Base-by-base conservation (phyloP, 129 eudicot genomes). In the Flaveria brownii region DNA sequence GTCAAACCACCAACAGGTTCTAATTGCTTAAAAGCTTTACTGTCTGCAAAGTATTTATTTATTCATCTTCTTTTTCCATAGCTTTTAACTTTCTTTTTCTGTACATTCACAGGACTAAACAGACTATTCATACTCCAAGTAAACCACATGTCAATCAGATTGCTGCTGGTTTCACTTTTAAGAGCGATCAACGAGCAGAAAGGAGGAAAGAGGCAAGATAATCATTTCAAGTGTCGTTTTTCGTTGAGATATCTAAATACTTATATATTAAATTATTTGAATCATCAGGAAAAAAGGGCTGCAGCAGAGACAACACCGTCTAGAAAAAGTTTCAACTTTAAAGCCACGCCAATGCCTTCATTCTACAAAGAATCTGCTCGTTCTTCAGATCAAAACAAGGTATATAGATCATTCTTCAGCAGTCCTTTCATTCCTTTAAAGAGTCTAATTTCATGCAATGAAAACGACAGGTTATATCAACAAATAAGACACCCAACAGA, bases 281-380 rank as follows among this genome's bases (percentile, higher is more conserved):
- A 68, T 8, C 50, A 13, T 83, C 26, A 92, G 96, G 86, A 84
- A 79, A 89, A 82, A 78, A 57, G n/a, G 20, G 81, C 78, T 77
- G 82, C 90, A 41, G 71, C 50, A n/a, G 91, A 89, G 76, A 74
- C 79, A 17, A 87, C 81, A 67, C 88, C 81, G 61, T 63, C 77
- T 7, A 63, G 85, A 55, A 79, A 67, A 83, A 86, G 85, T 73
- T 85, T 86, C 50, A 86, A 85, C 75, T 88, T 88, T 62, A 90
- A 86, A 88, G 96, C 92, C 52, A 88, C 77, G 68, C 98, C 97
- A 9, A 78, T 92, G 88, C 91, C 91, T 79, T 81, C 96, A 20
- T 92, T 92, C 55, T 87, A 92, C 80, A 86, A 73, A 65, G 81
- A 74, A 69, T 73, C 87, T 65, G 74, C 41, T 70, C 77, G 57